Base-by-base conservation (phyloP, 2,329 filamentous ascomycete species). In the Beauveria varroae region DNA sequence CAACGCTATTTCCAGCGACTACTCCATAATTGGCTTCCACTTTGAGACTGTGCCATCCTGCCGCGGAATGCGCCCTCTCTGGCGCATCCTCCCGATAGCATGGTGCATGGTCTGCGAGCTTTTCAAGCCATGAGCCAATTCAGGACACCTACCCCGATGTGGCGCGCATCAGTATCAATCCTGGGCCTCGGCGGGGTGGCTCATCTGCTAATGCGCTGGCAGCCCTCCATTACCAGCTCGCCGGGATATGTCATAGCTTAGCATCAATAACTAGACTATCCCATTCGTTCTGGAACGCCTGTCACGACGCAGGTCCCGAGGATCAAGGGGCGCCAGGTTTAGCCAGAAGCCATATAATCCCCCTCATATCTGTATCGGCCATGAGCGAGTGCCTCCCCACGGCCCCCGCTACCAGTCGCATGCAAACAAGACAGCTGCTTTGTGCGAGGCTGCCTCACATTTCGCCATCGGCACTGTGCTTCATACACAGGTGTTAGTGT, bases 281-380 rank as follows among this genome's bases (percentile, higher is more conserved):
- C 34, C 57, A 44, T 53, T n/a, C 50, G 26, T 60, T 54, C 58
- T 49, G 49, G 58, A 60, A 60, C 57, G 40, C 49, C 47, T 5
- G 26, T 20, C 34, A 52, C 18, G 57, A 60, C 28, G 50, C 58
- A 60, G 50, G 58, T 60, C 41, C 58, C 58, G n/a, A 49, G 20
- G 40, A 54, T 28, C 26, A 37, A 47, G 50, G 41, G 46, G 56
- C 44, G n/a, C 37, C 37, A n/a, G 24, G 47, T 18, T 10, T 20
- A 22, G 20, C 34, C 26, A 28, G 22, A 43, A 30, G 30, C n/a
- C 18, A 47, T 49, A 26, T 44, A 24, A 26, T 50, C 2, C 22
- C 16, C 20, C n/a, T 12, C 41, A 56, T 47, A 28, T 37, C 28
- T 55, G 5, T 37, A 37, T 16, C 53, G 40, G 53, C 9, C 20